phyloP scores from a whole-genome alignment of 257 asterid genomes.

The Solanum ossicruentum region DNA sequence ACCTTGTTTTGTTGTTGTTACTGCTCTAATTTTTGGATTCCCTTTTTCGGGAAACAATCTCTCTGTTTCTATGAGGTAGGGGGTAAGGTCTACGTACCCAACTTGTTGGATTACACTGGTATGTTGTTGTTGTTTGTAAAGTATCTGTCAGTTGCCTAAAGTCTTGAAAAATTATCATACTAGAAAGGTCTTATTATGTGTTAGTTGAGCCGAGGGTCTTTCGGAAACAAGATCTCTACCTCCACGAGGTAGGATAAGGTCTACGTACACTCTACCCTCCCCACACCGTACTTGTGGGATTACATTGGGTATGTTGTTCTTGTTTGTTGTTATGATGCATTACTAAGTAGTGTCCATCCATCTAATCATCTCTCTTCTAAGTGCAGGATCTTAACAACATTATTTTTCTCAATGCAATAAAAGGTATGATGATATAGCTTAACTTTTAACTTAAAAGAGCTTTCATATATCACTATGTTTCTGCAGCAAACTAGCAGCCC shows the following conservation, averaged over 20 bases:
- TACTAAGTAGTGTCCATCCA: neutral
- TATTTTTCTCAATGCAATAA: conserved; percentile 55
- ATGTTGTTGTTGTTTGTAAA: neutral
- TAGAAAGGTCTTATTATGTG: neutral
- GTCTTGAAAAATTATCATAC: neutral
- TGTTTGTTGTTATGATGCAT: neutral
- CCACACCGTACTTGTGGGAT: neutral
- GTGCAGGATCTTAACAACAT: conserved; percentile 67
- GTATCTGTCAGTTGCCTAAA: neutral
- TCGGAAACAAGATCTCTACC: neutral
- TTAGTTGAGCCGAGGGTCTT: neutral
- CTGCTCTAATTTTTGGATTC: neutral
- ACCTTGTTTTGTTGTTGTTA: neutral
- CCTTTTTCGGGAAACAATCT: neutral
- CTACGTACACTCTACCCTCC: neutral
- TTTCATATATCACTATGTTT: neutral
- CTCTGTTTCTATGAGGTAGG: neutral
- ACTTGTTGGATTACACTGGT: neutral
- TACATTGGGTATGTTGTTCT: neutral
- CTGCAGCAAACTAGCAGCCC: neutral
- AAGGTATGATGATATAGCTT: conserved; percentile 31
- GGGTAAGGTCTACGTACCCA: neutral
- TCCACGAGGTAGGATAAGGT: neutral
- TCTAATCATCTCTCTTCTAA: neutral
- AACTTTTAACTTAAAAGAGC: neutral